A percentile compares a stretch with the other conserved stretches of the same genome.
These are phyloP conservation scores for Penicillium sp. DNA, from an alignment of 2,329 filamentous ascomycete genomes.

Conservation along the genomic window DNA sequence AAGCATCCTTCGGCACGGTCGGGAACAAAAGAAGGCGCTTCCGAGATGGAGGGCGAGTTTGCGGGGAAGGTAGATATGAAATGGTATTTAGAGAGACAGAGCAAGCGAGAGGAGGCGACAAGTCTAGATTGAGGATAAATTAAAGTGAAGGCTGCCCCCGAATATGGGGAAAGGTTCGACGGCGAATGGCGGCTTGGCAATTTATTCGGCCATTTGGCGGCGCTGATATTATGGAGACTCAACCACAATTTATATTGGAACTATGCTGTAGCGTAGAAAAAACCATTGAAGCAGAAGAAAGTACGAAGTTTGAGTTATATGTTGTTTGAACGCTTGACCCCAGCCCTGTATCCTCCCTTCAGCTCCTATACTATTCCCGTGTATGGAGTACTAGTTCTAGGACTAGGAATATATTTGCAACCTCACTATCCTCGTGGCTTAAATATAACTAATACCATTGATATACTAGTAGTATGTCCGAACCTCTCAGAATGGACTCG, in stretches of 20 bases:
- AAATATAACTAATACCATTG: not conserved
- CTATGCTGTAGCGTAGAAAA: not conserved
- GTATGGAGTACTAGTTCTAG: not conserved
- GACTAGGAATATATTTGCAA: too few relatives aligned
- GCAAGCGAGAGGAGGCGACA: not conserved
- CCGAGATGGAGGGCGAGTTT: slow-evolving; percentile 2
- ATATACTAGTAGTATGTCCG: not conserved
- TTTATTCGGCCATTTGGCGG: slow-evolving; percentile 14
- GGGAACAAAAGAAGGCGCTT: not conserved
- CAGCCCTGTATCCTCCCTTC: not conserved
- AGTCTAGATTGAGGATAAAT: slow-evolving; percentile 17
- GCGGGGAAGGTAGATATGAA: slow-evolving; percentile 4
- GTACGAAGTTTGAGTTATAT: not conserved
- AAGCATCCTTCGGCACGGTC: slow-evolving; percentile 34
- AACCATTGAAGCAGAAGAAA: not conserved
- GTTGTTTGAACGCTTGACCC: not conserved
- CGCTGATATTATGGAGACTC: slow-evolving; percentile 13
- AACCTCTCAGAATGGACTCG: not conserved
- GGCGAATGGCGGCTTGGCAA: slow-evolving; percentile 32
- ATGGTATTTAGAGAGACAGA: not conserved
- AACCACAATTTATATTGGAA: not conserved
- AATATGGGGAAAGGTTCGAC: slow-evolving; percentile 34
- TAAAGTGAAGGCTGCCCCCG: slow-evolving; percentile 15
- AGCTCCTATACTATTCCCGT: not conserved
- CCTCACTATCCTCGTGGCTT: too few relatives aligned